Conservation (phyloP, 2,329 filamentous ascomycete species). For the Aspergillus jensenii region DNA sequence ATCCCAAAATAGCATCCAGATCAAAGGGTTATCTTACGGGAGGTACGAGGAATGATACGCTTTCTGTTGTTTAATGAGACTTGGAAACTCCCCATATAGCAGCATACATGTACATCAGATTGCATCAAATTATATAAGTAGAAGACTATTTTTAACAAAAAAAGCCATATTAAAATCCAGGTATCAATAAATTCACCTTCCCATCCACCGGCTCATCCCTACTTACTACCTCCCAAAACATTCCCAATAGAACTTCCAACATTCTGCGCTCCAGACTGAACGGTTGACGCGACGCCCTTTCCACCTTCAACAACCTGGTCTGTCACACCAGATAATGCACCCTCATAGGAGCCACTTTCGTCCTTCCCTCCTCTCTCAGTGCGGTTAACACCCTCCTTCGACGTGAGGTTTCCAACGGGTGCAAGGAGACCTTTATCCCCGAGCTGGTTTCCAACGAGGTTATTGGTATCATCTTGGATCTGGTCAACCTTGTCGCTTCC, state of each 20-base stretch:
- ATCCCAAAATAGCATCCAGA: too few species aligned
- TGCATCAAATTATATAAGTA: too few species aligned
- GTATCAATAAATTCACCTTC: not conserved
- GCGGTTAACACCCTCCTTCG: constrained; percentile 56
- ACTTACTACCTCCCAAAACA: constrained; percentile 7
- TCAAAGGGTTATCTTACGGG: too few species aligned
- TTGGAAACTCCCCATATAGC: too few species aligned
- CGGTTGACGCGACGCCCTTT: constrained; percentile 12
- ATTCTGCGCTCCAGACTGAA: constrained; percentile 9
- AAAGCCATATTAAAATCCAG: not conserved
- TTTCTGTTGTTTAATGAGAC: too few species aligned
- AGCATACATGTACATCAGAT: too few species aligned
- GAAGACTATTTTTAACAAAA: not conserved
- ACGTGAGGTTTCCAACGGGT: constrained; percentile 49
- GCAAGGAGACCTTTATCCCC: constrained; percentile 53
- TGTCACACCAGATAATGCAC: constrained; percentile 13
- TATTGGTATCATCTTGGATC: constrained; percentile 53
- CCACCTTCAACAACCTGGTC: constrained; percentile 12
- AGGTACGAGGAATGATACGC: too few species aligned
- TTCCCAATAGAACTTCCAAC: constrained; percentile 13
- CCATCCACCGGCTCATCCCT: not conserved
- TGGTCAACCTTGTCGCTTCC: constrained; percentile 52
- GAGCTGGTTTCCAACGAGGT: constrained; percentile 50
- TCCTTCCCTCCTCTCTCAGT: constrained; percentile 56
- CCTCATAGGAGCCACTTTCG: constrained; percentile 46